These are phyloP conservation scores for Penicillium longicatenatum DNA, from an alignment of 495 filamentous ascomycete genomes.

Conservation along the genomic window DNA sequence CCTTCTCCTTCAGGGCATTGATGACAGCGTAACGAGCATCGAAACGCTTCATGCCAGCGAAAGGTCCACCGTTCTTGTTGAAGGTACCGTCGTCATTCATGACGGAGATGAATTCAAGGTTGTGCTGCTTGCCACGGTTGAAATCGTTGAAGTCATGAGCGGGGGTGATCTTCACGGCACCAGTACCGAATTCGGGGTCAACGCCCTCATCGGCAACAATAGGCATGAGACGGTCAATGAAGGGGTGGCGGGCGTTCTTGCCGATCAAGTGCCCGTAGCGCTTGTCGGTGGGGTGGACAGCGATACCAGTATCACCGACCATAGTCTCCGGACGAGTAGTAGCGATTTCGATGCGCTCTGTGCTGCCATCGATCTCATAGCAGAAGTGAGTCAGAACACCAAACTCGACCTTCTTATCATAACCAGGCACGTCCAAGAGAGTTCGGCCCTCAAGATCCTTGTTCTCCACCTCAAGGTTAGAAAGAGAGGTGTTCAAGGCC, in stretches of 20 bases:
- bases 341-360: constrained; percentile 71
- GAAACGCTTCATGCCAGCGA: constrained; percentile 71
- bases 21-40: constrained; percentile 73
- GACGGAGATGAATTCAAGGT: constrained; percentile 53
- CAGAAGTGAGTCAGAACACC: constrained; percentile 71
- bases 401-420: constrained; percentile 70
- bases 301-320: constrained; percentile 76
- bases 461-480: constrained; percentile 75
- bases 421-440: constrained; percentile 64
- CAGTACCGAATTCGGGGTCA: constrained; percentile 75
- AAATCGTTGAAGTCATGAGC: constrained; percentile 82
- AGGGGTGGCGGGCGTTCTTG: constrained; percentile 70
- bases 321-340: constrained; percentile 84
- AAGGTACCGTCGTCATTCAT: constrained; percentile 64
- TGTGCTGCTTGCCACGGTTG: constrained; percentile 66
- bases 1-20: constrained; percentile 67
- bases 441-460: constrained; percentile 71
- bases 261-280: constrained; percentile 65
- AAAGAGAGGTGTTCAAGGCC: constrained; percentile 71
- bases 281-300: constrained; percentile 74
- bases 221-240: constrained; percentile 64
- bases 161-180: constrained; percentile 78
- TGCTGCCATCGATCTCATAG: constrained; percentile 65
- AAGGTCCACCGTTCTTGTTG: constrained; percentile 63
- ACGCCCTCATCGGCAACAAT: constrained; percentile 74